These are phyloP conservation scores for Puccinia triticina DNA, from an alignment of 1,284 basidiomycete species.

Conservation along the genomic window DNA sequence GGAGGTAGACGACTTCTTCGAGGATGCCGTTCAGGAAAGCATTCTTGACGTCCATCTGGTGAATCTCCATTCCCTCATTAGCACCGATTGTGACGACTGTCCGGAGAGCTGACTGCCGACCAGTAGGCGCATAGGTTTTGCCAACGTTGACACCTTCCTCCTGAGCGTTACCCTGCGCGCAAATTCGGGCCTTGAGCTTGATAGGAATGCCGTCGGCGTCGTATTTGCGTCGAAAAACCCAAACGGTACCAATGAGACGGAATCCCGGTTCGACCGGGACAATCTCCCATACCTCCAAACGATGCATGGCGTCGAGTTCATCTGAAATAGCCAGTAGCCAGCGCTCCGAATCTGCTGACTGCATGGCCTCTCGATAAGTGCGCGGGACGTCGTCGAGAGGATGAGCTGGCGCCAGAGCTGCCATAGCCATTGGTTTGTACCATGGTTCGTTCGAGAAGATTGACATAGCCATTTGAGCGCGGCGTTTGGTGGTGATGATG, in stretches of 20 bases:
- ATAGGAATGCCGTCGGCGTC: background rate
- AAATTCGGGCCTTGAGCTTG: background rate
- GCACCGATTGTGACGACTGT: background rate
- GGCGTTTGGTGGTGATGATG: too few species aligned
- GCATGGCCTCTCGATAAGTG: too few species aligned
- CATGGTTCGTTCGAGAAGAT: too few species aligned
- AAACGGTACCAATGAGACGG: background rate
- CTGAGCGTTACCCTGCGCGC: too few species aligned
- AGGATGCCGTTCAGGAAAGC: background rate
- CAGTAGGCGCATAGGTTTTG: conserved; percentile 18
- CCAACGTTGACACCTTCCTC: too few species aligned
- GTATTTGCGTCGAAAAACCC: too few species aligned
- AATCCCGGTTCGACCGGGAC: background rate
- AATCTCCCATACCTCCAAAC: background rate
- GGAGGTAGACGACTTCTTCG: background rate
- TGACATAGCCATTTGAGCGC: too few species aligned
- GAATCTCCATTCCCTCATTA: background rate
- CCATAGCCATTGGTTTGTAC: too few species aligned
- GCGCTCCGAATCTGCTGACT: too few species aligned
- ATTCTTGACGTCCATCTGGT: conserved; percentile 37
- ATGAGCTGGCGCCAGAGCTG: too few species aligned
- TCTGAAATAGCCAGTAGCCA: too few species aligned
- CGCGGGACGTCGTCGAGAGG: background rate
- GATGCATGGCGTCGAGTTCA: too few species aligned
- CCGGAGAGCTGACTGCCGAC: background rate